Base-by-base conservation (phyloP, 768 basidiomycete species). In the Suillus occidentalis region DNA sequence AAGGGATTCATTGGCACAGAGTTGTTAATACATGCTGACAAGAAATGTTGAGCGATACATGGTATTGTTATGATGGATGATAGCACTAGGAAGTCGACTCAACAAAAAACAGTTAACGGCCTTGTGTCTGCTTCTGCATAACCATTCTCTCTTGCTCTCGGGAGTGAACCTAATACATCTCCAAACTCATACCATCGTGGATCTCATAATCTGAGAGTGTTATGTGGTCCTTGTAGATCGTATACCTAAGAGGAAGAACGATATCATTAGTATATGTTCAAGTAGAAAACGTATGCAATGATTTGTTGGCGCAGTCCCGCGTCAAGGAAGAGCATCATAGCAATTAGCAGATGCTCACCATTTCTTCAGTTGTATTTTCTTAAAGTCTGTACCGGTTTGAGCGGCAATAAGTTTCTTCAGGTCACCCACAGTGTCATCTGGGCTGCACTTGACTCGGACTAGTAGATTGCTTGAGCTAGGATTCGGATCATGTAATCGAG, bases 401-500 rank as follows among this genome's bases (percentile, higher is more conserved):
- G 95, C 97, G 2, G 91, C 97, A 70, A 99, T 98, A 66, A 99
- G 89, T 77, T 91, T 91, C 85, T 99, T 99, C 67, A 99, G 83
- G 75, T 98, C 97, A 49, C 97, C 97, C 42, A 99, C 94, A 1
- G 97, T 99, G 75, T 99, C 97, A 16, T 97, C 89, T 6, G 94
- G 87, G 76, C 89, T 90, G 81, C 96, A 97, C 78, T 98, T 97
- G 73, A 98, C 94, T 68, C 94, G 91, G 66, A 97, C 96, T 97
- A 63, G 31, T 50, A 40, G 56, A n/a, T 45, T 57, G n/a, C 56
- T 52, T 36, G 10, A 36, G 42, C 72, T 50, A 71, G 70, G 65
- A 52, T 31, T 34, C 47, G 45, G 25, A 9, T 40, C 31, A 36
- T 45, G 45, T 6, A 28, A 31, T 18, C 8, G 16, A n/a, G 12